Conservation (phyloP, 1,284 basidiomycete genomes). For the Trichosporon inkin region DNA sequence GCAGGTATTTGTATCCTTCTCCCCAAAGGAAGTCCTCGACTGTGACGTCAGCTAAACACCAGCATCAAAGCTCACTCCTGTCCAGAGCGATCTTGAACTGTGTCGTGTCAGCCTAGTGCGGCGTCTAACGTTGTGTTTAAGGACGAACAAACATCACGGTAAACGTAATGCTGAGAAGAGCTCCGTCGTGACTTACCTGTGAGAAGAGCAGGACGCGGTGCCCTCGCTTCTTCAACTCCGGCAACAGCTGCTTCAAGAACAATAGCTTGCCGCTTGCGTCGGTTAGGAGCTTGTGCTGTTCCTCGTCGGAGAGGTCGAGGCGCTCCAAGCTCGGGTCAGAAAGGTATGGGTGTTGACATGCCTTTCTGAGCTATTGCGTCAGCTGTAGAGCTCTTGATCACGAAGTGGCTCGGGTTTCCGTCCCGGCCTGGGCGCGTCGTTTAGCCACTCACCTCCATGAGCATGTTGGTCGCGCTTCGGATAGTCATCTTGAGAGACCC, state of each 20-base stretch:
- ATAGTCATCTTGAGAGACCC: not conserved
- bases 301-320: conserved; percentile 57
- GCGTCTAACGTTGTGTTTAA: too few relatives aligned
- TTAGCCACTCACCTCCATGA: conserved; percentile 41
- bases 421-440: too few relatives aligned
- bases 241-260: conserved; percentile 74
- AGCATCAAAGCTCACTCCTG: conserved; percentile 51
- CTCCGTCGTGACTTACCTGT: conserved; percentile 61
- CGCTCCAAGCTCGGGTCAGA: conserved; percentile 78
- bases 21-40: conserved; percentile 90
- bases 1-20: conserved; percentile 82
- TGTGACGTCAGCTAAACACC: conserved; percentile 18
- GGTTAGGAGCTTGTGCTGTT: conserved; percentile 73
- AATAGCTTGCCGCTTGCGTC: conserved; percentile 83
- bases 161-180: too few relatives aligned
- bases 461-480: conserved; percentile 30
- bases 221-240: conserved; percentile 80
- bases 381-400: too few relatives aligned
- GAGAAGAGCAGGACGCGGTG: conserved; percentile 96
- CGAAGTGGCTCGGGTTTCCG: too few relatives aligned
- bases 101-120: conserved; percentile 12
- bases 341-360: conserved; percentile 81
- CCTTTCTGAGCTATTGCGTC: conserved; percentile 45
- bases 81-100: conserved; percentile 89
- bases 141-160: too few relatives aligned